Evolutionary conservation across 2,329 filamentous ascomycete species (phyloP).

Genomic region (Exophiala xenobiotica): DNA sequence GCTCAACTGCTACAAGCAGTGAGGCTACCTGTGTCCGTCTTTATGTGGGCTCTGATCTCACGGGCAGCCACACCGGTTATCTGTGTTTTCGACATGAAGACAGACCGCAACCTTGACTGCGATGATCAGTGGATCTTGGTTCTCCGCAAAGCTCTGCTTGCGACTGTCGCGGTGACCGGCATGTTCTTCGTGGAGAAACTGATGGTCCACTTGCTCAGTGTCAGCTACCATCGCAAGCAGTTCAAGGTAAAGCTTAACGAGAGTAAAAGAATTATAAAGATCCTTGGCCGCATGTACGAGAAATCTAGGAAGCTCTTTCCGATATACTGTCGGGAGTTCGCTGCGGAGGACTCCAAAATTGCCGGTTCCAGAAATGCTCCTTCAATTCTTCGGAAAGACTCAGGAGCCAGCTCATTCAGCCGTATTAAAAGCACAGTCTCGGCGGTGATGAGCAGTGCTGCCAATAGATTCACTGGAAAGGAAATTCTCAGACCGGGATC

Average conservation of each 20-base stretch:
- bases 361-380: conserved; percentile 7
- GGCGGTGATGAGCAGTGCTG: conserved; percentile 15
- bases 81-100: conserved; percentile 20
- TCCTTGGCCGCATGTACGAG: conserved; percentile 23
- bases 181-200: conserved; percentile 40
- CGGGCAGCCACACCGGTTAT: conserved; percentile 16
- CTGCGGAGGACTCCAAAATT: conserved; percentile 21
- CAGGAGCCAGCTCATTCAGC: conserved; percentile 18
- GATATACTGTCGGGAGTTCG: conserved; percentile 14
- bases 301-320: conserved; percentile 15
- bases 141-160: conserved; percentile 21
- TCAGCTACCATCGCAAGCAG: conserved; percentile 24
- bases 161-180: conserved; percentile 18
- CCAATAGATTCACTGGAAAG: conserved; percentile 19
- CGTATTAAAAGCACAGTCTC: conserved; percentile 18
- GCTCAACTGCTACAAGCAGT: conserved; percentile 19
- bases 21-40: conserved; percentile 21
- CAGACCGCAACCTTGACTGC: no score
- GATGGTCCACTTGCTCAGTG: conserved; percentile 21
- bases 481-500: conserved; percentile 25
- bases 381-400: no score
- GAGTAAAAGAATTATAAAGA: conserved; percentile 17
- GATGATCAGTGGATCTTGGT: conserved; percentile 17
- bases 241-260: conserved; percentile 24
- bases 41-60: conserved; percentile 20